phyloP scores from a whole-genome alignment of 1,139 yeast species.

The Yamadazyma diospyri region DNA sequence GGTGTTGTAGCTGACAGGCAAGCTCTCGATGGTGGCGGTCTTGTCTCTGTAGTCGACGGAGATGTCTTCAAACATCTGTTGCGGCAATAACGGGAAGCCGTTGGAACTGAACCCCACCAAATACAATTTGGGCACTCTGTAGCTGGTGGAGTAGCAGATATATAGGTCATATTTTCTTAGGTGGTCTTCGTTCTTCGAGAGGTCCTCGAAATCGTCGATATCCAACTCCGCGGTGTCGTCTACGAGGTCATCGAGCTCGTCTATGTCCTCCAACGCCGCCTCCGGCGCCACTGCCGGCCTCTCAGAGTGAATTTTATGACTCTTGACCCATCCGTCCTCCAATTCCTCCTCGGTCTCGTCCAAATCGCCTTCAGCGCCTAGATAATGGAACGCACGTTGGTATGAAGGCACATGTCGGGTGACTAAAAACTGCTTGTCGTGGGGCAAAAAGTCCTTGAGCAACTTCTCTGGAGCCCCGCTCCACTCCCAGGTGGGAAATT shows the following conservation, averaged over 20 bases:
- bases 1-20: conserved; percentile 78
- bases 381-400: conserved; percentile 63
- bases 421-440: conserved; percentile 79
- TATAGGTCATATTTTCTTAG: conserved; percentile 81
- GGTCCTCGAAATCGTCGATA: conserved; percentile 31
- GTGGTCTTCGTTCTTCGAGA: conserved; percentile 28
- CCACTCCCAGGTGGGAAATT: conserved; percentile 99
- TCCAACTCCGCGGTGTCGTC: conserved; percentile 36
- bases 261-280: conserved; percentile 19
- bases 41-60: conserved; percentile 88
- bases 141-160: conserved; percentile 90
- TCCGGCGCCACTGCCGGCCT: conserved; percentile 7
- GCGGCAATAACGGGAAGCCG: conserved; percentile 83
- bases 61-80: conserved; percentile 92
- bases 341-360: conserved; percentile 36
- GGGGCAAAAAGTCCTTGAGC: conserved; percentile 71
- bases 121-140: conserved; percentile 93
- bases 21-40: conserved; percentile 92
- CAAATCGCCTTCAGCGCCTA: conserved; percentile 32
- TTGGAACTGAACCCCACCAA: conserved; percentile 80
- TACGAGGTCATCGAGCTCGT: conserved; percentile 40
- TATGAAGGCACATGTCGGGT: conserved; percentile 88
- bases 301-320: conserved; percentile 14
- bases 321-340: conserved; percentile 61
- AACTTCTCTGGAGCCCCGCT: conserved; percentile 60